Evolutionary conservation across 805 yeast species (phyloP).

Genomic region (Starmera dryadoides): DNA sequence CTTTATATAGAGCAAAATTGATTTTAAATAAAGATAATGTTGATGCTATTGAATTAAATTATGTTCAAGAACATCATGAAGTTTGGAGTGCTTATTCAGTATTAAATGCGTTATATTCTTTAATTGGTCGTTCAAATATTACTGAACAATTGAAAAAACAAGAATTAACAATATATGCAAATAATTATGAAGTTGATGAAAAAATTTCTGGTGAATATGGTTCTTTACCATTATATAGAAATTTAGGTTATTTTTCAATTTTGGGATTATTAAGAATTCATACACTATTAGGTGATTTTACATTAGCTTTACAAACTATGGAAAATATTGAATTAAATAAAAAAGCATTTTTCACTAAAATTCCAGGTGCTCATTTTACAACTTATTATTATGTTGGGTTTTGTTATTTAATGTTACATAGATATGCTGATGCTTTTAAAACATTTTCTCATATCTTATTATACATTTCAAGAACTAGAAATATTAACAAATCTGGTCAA

Average conservation of each 20-base stretch:
- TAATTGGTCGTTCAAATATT: constrained; percentile 32
- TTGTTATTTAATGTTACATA: constrained; percentile 42
- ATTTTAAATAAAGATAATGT: constrained; percentile 21
- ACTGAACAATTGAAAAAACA: constrained; percentile 31
- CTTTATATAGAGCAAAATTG: constrained; percentile 31
- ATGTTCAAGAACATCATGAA: constrained; percentile 30
- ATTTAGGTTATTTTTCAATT: constrained; percentile 39
- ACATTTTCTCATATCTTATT: constrained; percentile 39
- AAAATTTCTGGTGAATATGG: constrained; percentile 38
- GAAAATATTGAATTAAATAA: constrained; percentile 39
- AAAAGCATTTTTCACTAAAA: constrained; percentile 37
- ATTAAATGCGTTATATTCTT: constrained; percentile 39
- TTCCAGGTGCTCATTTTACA: constrained; percentile 43
- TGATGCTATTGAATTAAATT: constrained; percentile 26
- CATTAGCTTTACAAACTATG: constrained; percentile 41
- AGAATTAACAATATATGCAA: constrained; percentile 8
- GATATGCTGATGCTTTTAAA: constrained; percentile 43
- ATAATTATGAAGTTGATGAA: constrained; percentile 5
- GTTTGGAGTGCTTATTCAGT: constrained; percentile 42
- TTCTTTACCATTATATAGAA: constrained; percentile 33
- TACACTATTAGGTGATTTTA: constrained; percentile 41
- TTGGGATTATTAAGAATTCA: constrained; percentile 44
- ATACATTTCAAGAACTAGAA: constrained; percentile 38
- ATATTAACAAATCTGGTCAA: constrained; percentile 34
- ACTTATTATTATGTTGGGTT: constrained; percentile 45